Evolutionary conservation across 2,329 filamentous ascomycete species (phyloP).

Genomic region (Scedosporium minutisporum): DNA sequence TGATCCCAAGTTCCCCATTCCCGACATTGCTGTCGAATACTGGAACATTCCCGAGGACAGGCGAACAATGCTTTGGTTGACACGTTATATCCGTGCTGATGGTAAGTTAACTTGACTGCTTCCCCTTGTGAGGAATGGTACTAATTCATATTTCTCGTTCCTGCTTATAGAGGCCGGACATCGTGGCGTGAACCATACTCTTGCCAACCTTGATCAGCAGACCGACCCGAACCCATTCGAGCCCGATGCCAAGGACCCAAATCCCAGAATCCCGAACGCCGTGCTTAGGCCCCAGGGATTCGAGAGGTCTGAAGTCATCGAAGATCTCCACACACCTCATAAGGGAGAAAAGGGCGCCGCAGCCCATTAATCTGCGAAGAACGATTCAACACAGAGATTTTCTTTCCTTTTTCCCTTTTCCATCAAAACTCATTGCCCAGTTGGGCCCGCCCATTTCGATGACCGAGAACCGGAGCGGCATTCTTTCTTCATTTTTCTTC

Average conservation of each 20-base stretch:
- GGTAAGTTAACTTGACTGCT: conserved; percentile 8
- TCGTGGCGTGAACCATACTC: conserved; percentile 89
- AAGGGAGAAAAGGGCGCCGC: not conserved
- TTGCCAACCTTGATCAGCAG: conserved; percentile 77
- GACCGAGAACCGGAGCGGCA: too few relatives aligned
- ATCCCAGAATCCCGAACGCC: conserved; percentile 55
- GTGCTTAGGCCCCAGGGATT: conserved; percentile 61
- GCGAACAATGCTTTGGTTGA: conserved; percentile 73
- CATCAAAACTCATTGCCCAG: too few relatives aligned
- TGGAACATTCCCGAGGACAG: conserved; percentile 87
- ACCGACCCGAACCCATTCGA: conserved; percentile 90
- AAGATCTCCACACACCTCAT: conserved; percentile 8
- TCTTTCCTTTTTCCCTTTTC: too few relatives aligned
- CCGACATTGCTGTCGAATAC: conserved; percentile 81
- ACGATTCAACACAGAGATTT: too few relatives aligned
- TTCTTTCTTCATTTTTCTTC: not conserved
- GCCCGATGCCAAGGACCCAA: conserved; percentile 64
- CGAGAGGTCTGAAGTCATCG: conserved; percentile 75
- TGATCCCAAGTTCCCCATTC: conserved; percentile 58
- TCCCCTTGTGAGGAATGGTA: too few relatives aligned
- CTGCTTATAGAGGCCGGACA: conserved; percentile 61
- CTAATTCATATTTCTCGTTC: not conserved
- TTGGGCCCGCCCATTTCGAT: too few relatives aligned
- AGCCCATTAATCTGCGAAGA: not conserved
- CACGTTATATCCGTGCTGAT: conserved; percentile 82